A percentile compares a stretch with the other conserved stretches of the same genome.
These are phyloP conservation scores for Citrus cavaleriei DNA, from an alignment of 345 rosid genomes.

Conservation along the genomic window DNA sequence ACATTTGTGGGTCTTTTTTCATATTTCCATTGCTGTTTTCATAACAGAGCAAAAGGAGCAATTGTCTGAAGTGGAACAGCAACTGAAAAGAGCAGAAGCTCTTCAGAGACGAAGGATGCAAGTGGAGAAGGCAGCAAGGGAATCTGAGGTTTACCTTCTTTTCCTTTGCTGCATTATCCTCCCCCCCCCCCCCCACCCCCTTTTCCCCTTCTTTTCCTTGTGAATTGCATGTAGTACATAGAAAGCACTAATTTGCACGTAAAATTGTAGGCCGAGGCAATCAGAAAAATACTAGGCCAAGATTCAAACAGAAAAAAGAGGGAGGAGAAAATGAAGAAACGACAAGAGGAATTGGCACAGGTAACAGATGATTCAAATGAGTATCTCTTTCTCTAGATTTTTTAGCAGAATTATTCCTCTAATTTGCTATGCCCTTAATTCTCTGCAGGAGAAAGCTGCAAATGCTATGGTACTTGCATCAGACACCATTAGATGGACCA, in stretches of 20 bases:
- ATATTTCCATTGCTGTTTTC: neutral
- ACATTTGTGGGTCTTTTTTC: neutral
- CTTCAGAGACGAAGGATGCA: conserved; percentile 54
- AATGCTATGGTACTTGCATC: conserved; percentile 36
- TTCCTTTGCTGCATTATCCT: neutral
- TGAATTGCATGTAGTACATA: neutral
- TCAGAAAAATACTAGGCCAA: conserved; percentile 56
- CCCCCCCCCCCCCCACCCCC: neutral
- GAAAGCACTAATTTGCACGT: conserved; percentile 3
- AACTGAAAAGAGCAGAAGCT: conserved; percentile 53
- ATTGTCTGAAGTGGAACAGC: conserved; percentile 53
- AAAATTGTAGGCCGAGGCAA: conserved; percentile 51
- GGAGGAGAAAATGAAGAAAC: conserved; percentile 50
- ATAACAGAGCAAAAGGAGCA: conserved; percentile 50
- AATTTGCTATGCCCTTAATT: conserved; percentile 1
- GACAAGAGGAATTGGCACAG: conserved; percentile 55
- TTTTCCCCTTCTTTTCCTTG: neutral
- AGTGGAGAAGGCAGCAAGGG: conserved; percentile 59
- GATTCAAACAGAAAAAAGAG: conserved; percentile 56
- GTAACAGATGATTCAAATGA: conserved; percentile 15
- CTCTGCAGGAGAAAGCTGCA: conserved; percentile 48
- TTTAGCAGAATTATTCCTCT: neutral
- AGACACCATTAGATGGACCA: conserved; percentile 45
- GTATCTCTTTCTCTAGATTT: neutral
- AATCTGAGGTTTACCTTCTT: conserved; percentile 37